Conservation (phyloP, 2,329 filamentous ascomycete genomes). For the Helotiales sp. region DNA sequence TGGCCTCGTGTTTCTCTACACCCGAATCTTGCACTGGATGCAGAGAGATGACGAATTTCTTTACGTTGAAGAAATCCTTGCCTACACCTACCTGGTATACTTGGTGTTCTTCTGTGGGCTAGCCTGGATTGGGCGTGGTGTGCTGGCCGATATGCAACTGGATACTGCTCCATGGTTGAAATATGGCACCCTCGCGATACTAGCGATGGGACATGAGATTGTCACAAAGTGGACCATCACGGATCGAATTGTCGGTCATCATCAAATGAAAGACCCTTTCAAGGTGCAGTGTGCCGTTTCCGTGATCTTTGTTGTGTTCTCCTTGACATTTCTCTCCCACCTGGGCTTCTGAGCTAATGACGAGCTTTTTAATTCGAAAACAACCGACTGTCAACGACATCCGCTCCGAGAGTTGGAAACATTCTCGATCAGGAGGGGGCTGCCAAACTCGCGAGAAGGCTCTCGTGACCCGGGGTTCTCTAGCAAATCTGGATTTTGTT, state of each 20-base stretch:
- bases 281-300: constrained; percentile 4
- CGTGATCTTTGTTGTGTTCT: neutral
- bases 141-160: neutral
- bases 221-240: neutral
- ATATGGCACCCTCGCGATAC: neutral
- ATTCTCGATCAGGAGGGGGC: no score
- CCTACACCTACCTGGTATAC: neutral
- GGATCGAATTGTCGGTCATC: neutral
- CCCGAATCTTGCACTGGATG: neutral
- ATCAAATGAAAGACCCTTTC: neutral
- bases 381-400: no score
- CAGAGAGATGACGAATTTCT: neutral
- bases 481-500: no score
- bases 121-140: neutral
- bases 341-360: no score
- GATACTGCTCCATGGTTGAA: neutral
- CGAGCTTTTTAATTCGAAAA: neutral
- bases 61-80: neutral
- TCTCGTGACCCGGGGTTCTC: no score
- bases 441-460: no score
- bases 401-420: no score
- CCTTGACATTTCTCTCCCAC: neutral
- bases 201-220: neutral
- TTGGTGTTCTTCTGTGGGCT: neutral
- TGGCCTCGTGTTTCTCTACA: neutral